Evolutionary conservation across 2,329 filamentous ascomycete species (phyloP), one percentile per base, ranked within the genome.

Genomic region (Fusarium multiceps): DNA sequence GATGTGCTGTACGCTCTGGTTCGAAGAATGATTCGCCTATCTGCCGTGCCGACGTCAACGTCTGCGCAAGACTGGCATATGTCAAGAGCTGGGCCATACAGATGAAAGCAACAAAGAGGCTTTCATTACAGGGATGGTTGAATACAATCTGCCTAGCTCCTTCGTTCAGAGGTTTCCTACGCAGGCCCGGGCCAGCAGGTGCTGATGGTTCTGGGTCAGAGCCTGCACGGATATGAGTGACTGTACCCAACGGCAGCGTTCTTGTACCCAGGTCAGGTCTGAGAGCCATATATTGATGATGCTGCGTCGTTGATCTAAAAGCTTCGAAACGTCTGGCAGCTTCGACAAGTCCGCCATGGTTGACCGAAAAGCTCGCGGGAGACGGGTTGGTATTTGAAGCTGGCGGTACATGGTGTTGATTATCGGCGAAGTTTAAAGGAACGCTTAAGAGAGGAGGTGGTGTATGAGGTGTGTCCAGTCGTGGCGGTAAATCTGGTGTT

Each of bases 101-200:
- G 16, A 75, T 75, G 46, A 73, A 34, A 20, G 56, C 56, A 51
- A 75, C 72, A 53, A 75, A 75, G 37, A 72, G 41, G 9, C 63
- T 54, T 45, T 75, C 71, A 34, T 74, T 75, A n/a, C 72, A 74
- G 7, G 72, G 59, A 21, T 68, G 69, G 41, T 75, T 75, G 49
- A 75, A 75, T 43, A 63, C 69, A 41, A 75, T 69, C 14, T 67
- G 66, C 46, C 65, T 71, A 6, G 74, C 74, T 11, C 66, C 72
- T 47, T 68, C 63, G 6, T 60, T 71, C 16, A 75, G 45, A 7
- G 74, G 74, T 53, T 75, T 75, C 43, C 74, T 72, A 7, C 72
- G 66, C 25, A 75, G 42, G 9, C 49, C 63, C 16, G 63, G 63
- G 13, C 47, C 25, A 25, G 61, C 48, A 10, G 60, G 54, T 42